Evolutionary conservation across 495 filamentous ascomycete genomes (phyloP).

Genomic region (Trichoderma orchidacearum): DNA sequence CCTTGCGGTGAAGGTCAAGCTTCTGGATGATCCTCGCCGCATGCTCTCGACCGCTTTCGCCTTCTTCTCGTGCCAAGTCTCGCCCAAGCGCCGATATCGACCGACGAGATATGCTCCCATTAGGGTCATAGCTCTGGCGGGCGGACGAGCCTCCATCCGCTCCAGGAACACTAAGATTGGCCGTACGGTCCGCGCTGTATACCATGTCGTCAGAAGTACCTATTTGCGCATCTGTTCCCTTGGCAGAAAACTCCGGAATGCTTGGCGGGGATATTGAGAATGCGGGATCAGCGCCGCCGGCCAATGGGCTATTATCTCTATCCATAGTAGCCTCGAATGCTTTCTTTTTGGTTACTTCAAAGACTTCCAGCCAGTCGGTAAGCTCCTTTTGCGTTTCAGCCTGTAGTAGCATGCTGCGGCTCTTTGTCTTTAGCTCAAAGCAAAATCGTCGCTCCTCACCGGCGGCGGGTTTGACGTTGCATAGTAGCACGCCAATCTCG

Average conservation of each 20-base stretch:
- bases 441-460: slow-evolving; percentile 92
- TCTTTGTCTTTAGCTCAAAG: slow-evolving; percentile 98
- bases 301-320: slow-evolving; percentile 55
- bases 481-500: slow-evolving; percentile 87
- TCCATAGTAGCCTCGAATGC: slow-evolving; percentile 84
- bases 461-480: slow-evolving; percentile 77
- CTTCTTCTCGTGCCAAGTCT: slow-evolving; percentile 36
- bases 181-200: slow-evolving; percentile 9
- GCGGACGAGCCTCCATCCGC: slow-evolving; percentile 38
- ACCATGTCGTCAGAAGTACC: slow-evolving; percentile 20
- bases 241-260: slow-evolving; percentile 79
- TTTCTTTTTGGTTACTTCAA: slow-evolving; percentile 85
- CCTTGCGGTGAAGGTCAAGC: slow-evolving; percentile 76
- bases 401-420: slow-evolving; percentile 76
- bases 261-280: slow-evolving; percentile 85
- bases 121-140: slow-evolving; percentile 62
- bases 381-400: slow-evolving; percentile 84
- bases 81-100: slow-evolving; percentile 23
- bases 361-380: slow-evolving; percentile 81
- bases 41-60: slow-evolving; percentile 58
- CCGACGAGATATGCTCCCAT: slow-evolving; percentile 27
- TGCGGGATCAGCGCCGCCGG: slow-evolving; percentile 58
- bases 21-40: slow-evolving; percentile 83
- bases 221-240: slow-evolving; percentile 53
- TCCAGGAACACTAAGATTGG: slow-evolving; percentile 54